These are phyloP conservation scores for Guadua angustifolia DNA, from an alignment of 176 grass and related monocot genomes.

Conservation along the genomic window DNA sequence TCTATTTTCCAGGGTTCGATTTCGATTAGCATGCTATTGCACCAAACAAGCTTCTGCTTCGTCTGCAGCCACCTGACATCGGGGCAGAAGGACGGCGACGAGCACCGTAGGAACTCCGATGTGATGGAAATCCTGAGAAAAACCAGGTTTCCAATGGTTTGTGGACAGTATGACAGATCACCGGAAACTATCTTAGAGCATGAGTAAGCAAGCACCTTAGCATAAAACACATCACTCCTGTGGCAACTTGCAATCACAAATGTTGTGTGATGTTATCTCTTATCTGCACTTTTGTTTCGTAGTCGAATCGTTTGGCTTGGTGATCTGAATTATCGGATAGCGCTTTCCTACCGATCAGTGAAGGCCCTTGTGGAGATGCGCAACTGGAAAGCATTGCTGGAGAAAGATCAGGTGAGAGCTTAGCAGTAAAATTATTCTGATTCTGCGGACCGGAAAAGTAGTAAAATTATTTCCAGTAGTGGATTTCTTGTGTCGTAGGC, in stretches of 20 bases:
- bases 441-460: neutral
- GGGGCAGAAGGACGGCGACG: constrained; percentile 86
- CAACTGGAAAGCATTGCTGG: constrained; percentile 91
- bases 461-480: constrained; percentile 29
- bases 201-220: constrained; percentile 58
- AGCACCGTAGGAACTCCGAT: constrained; percentile 76
- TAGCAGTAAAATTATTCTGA: neutral
- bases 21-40: constrained; percentile 88
- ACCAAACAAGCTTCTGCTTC: constrained; percentile 99
- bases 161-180: constrained; percentile 68
- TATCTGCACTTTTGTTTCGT: neutral
- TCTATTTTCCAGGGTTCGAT: constrained; percentile 73
- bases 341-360: constrained; percentile 82
- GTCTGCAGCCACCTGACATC: constrained; percentile 94
- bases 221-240: neutral
- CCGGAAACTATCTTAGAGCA: constrained; percentile 84
- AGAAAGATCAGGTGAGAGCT: constrained; percentile 82
- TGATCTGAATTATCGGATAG: constrained; percentile 85
- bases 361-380: constrained; percentile 94
- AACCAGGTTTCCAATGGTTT: constrained; percentile 73
- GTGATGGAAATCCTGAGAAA: constrained; percentile 89
- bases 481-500: constrained; percentile 50
- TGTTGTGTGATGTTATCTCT: neutral
- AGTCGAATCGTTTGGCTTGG: constrained; percentile 91
- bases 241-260: neutral